phyloP scores from a whole-genome alignment of 1,284 basidiomycete species.

The Paramarasmius palmivorus region DNA sequence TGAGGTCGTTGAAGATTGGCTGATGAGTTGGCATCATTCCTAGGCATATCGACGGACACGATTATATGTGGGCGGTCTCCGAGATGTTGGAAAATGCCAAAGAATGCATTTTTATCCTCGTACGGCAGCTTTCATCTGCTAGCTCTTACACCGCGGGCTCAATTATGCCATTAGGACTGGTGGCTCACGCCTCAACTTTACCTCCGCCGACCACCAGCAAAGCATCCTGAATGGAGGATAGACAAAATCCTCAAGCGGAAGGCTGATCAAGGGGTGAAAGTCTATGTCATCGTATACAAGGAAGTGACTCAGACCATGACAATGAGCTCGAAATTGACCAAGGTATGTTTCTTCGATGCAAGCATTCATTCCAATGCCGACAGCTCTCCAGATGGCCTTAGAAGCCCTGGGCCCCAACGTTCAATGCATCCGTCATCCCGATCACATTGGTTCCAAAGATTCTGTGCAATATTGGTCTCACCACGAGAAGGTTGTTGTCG shows the following conservation, averaged over 20 bases:
- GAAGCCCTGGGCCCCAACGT: conserved; percentile 88
- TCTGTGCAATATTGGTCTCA: conserved; percentile 82
- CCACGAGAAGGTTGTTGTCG: conserved; percentile 83
- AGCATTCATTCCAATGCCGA: conserved; percentile 1
- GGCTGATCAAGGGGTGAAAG: conserved; percentile 86
- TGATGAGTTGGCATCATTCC: background rate
- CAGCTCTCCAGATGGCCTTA: conserved; percentile 56
- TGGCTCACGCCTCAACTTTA: conserved; percentile 92
- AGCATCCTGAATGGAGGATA: conserved; percentile 83
- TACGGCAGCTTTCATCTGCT: conserved; percentile 26
- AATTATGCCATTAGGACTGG: conserved; percentile 62
- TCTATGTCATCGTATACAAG: conserved; percentile 90
- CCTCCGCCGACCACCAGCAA: conserved; percentile 84
- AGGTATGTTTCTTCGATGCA: too few relatives aligned
- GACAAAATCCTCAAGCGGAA: conserved; percentile 85
- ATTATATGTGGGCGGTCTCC: conserved; percentile 93
- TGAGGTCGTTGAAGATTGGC: background rate
- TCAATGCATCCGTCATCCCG: conserved; percentile 83
- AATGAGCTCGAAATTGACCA: conserved; percentile 85
- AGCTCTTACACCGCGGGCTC: background rate
- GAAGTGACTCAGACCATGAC: conserved; percentile 91
- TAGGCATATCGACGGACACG: conserved; percentile 88
- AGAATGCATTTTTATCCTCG: conserved; percentile 79
- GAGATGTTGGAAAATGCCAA: conserved; percentile 81
- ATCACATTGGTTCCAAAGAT: conserved; percentile 84